Conservation (phyloP, 2,329 filamentous ascomycete species). For the Arthroderma uncinatum region DNA sequence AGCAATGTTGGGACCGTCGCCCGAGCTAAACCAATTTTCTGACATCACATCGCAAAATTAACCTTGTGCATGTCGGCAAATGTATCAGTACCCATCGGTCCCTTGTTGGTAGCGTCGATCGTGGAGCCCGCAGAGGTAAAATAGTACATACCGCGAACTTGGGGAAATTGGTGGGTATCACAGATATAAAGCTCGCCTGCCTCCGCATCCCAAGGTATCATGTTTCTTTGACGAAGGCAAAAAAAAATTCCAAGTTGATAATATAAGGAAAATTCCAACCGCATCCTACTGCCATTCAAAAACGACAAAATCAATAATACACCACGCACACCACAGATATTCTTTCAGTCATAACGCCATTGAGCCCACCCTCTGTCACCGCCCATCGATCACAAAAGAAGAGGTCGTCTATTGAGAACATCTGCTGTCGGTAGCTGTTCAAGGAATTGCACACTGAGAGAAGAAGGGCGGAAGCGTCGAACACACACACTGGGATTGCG, state of each 20-base stretch:
- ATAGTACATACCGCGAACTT: conserved; percentile 1
- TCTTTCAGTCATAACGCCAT: not conserved
- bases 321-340: not conserved
- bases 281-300: not conserved
- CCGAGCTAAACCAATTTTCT: conserved; percentile 1
- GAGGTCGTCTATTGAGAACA: not conserved
- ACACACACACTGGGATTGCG: not conserved
- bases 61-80: conserved; percentile 4
- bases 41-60: conserved; percentile 5
- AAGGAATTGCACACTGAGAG: not conserved
- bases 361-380: not conserved
- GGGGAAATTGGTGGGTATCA: conserved; percentile 3
- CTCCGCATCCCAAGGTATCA: not conserved
- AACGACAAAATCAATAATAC: not conserved
- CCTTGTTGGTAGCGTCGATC: conserved; percentile 2
- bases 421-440: not conserved
- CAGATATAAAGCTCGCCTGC: conserved; percentile 2
- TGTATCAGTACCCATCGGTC: conserved; percentile 2
- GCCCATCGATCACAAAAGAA: not conserved
- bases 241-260: not conserved
- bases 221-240: not conserved
- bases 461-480: not conserved
- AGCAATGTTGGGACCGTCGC: not conserved
- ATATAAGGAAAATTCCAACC: not conserved
- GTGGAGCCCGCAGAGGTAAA: not conserved